Conservation (phyloP, 805 yeast genomes). For the Spathaspora passalidarum region DNA sequence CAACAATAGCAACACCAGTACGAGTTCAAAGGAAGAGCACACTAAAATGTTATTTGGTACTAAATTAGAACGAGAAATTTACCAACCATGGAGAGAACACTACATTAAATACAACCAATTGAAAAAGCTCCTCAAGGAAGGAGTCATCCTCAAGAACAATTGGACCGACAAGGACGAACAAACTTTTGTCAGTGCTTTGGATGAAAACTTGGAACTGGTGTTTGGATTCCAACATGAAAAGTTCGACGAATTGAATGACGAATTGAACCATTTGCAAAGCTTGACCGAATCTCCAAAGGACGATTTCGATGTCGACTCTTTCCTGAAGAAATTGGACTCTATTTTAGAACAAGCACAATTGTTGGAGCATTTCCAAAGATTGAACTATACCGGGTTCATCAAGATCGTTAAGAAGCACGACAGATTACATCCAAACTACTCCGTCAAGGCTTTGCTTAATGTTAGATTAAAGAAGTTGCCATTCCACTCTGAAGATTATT, state of each 20-base stretch:
- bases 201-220: constrained; percentile 71
- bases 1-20: not conserved
- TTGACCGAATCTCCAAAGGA: constrained; percentile 41
- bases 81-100: constrained; percentile 82
- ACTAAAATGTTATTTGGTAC: constrained; percentile 77
- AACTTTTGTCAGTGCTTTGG: constrained; percentile 62
- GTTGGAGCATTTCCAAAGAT: constrained; percentile 83
- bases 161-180: constrained; percentile 77
- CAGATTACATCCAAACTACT: constrained; percentile 78
- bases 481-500: constrained; percentile 90
- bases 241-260: constrained; percentile 65
- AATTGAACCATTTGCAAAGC: constrained; percentile 62
- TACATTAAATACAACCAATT: constrained; percentile 65
- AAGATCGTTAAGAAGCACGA: constrained; percentile 97
- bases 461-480: constrained; percentile 87
- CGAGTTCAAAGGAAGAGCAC: not conserved
- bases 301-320: constrained; percentile 54
- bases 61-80: constrained; percentile 75
- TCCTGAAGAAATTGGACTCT: constrained; percentile 71
- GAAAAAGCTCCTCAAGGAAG: constrained; percentile 69
- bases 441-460: constrained; percentile 86
- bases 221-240: constrained; percentile 67
- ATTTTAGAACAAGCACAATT: constrained; percentile 74
- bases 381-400: constrained; percentile 91
- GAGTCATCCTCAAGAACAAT: constrained; percentile 42